Evolutionary conservation across 2,329 filamentous ascomycete genomes (phyloP).

Genomic region (Metarhizium humberi): DNA sequence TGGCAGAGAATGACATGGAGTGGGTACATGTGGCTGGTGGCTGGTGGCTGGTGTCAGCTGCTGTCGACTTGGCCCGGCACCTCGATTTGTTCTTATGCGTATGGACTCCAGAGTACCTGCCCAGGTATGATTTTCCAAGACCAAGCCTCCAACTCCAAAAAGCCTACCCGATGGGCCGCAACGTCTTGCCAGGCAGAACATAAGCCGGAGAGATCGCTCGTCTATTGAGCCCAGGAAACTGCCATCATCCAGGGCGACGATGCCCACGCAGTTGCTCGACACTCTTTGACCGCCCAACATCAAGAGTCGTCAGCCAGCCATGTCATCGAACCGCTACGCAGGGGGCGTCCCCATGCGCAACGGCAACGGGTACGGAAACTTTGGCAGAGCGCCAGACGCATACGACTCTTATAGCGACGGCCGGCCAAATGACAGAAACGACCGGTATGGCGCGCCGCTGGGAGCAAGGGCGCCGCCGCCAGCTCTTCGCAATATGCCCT

Average conservation of each 20-base stretch:
- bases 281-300: background rate
- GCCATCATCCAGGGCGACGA: constrained; percentile 7
- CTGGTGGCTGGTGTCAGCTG: background rate
- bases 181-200: background rate
- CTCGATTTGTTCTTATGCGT: background rate
- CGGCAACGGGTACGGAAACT: constrained; percentile 35
- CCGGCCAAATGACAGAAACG: constrained; percentile 33
- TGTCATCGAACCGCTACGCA: constrained; percentile 44
- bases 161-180: background rate
- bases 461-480: constrained; percentile 21
- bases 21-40: background rate
- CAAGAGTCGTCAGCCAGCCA: constrained; percentile 18
- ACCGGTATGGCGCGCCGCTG: constrained; percentile 30
- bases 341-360: constrained; percentile 24
- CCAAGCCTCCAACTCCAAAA: background rate
- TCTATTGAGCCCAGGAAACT: background rate
- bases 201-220: background rate
- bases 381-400: constrained; percentile 31
- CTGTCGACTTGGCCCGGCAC: background rate
- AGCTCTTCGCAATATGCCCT: constrained; percentile 23
- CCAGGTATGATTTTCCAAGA: background rate
- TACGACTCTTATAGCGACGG: constrained; percentile 36
- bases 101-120: too few species aligned
- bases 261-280: constrained; percentile 6
- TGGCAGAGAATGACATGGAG: too few species aligned